Conservation (phyloP, 2,329 filamentous ascomycete species). For the Fusarium armeniacum region DNA sequence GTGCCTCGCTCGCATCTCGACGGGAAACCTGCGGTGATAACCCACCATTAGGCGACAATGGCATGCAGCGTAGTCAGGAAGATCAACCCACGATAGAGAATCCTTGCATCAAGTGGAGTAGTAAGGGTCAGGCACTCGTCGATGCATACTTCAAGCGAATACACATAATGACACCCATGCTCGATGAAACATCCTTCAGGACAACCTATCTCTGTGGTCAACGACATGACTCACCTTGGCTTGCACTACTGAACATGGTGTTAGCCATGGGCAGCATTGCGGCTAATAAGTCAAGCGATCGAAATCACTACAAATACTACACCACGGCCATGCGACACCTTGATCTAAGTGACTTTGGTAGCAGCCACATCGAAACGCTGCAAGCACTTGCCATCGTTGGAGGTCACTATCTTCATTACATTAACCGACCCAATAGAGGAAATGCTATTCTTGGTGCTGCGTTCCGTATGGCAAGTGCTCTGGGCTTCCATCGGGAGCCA, state of each 20-base stretch:
- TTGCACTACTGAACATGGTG: conserved; percentile 16
- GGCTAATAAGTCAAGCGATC: conserved; percentile 8
- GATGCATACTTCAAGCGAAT: conserved; percentile 17
- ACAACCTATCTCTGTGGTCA: background rate
- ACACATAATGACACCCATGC: conserved; percentile 12
- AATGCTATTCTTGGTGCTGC: conserved; percentile 19
- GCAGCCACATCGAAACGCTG: conserved; percentile 16
- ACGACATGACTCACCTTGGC: conserved; percentile 10
- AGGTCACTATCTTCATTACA: conserved; percentile 20
- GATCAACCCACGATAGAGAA: background rate
- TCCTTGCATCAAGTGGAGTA: background rate
- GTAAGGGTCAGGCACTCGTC: conserved; percentile 10
- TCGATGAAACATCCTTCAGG: conserved; percentile 15
- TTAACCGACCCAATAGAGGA: conserved; percentile 19
- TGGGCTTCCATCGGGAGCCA: conserved; percentile 15
- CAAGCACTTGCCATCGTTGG: conserved; percentile 11
- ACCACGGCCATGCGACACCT: conserved; percentile 11
- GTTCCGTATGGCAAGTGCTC: conserved; percentile 16
- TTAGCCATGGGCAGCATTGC: conserved; percentile 13
- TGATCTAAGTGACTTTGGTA: conserved; percentile 5
- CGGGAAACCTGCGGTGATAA: background rate
- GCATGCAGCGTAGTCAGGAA: background rate
- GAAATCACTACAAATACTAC: conserved; percentile 16
- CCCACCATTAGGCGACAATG: background rate
- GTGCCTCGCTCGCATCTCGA: conserved; percentile 8